Conservation (phyloP, 164 flowering plant species). For the Annona squamosa region DNA sequence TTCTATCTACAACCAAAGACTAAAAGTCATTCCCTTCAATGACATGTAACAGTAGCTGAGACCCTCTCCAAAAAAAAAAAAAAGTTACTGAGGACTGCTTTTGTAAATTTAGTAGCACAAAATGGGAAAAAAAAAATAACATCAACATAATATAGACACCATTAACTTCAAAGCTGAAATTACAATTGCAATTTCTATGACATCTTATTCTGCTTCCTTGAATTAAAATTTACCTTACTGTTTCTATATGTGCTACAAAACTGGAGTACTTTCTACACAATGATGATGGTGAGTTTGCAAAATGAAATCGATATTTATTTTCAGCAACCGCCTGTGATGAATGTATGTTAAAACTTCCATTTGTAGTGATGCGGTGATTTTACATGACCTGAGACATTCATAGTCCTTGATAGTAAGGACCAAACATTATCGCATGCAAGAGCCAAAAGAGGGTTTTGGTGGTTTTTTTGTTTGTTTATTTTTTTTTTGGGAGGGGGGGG, state of each 20-base stretch:
- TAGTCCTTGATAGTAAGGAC: neutral
- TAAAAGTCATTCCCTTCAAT: constrained; percentile 18
- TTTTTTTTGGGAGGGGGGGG: neutral
- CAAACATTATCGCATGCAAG: neutral
- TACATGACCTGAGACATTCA: neutral
- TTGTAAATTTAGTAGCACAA: too few species aligned
- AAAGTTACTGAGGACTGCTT: too few species aligned
- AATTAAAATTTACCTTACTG: neutral
- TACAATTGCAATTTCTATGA: too few species aligned
- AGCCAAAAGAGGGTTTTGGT: too few species aligned
- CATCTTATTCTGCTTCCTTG: too few species aligned
- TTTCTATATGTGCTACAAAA: neutral
- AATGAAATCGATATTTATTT: too few species aligned
- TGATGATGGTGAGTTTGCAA: neutral
- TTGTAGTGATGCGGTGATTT: neutral
- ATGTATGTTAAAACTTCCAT: neutral
- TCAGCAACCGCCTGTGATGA: neutral
- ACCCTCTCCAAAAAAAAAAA: too few species aligned
- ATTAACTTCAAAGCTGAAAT: too few species aligned
- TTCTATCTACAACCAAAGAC: constrained; percentile 57
- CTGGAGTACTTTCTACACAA: neutral
- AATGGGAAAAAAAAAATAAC: too few species aligned
- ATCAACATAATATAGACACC: too few species aligned
- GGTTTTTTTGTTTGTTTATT: too few species aligned
- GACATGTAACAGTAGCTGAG: neutral